phyloP scores from a whole-genome alignment of 2,329 filamentous ascomycete species.

The Trichophaea hybrida region DNA sequence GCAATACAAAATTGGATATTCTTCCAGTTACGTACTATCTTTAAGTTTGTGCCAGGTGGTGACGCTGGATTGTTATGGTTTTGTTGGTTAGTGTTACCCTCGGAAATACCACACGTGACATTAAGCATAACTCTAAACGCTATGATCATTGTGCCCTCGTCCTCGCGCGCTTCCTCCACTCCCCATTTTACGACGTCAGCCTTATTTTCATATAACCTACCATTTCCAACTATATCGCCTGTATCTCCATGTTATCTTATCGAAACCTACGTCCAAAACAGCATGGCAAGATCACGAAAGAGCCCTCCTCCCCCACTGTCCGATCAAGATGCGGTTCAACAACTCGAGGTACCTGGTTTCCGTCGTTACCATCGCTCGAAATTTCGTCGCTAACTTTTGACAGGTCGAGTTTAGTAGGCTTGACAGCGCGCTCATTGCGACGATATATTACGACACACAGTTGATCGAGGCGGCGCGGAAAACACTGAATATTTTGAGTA shows the following conservation, averaged over 20 bases:
- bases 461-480: constrained; percentile 14
- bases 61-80: too few species aligned
- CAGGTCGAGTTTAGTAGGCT: constrained; percentile 24
- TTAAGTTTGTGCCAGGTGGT: too few species aligned
- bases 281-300: background rate
- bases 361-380: background rate
- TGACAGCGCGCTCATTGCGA: constrained; percentile 25
- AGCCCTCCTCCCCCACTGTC: background rate
- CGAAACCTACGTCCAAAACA: background rate
- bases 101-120: too few species aligned
- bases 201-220: too few species aligned
- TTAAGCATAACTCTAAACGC: too few species aligned
- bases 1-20: too few species aligned
- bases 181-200: too few species aligned
- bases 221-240: background rate
- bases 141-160: too few species aligned
- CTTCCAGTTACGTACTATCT: too few species aligned
- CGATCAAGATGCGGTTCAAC: background rate
- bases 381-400: background rate
- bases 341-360: background rate
- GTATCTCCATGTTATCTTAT: background rate
- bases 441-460: constrained; percentile 25
- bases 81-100: too few species aligned
- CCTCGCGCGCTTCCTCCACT: too few species aligned
- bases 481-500: constrained; percentile 17